Conservation (phyloP, 2,329 filamentous ascomycete species). For the Trichophyton benhamiae region DNA sequence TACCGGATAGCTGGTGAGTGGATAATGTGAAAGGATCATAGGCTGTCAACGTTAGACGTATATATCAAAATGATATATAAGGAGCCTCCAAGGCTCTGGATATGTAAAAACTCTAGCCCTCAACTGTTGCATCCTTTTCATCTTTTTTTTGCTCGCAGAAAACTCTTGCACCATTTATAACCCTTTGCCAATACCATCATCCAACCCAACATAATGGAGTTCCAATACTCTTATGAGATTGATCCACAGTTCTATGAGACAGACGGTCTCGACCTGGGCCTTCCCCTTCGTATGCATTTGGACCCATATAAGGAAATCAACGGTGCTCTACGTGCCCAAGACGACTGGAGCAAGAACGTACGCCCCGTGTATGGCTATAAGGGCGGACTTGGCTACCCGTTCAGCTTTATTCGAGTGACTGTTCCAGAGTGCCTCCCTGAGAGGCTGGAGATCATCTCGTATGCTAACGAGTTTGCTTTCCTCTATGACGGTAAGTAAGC, state of each 20-base stretch:
- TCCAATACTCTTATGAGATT: constrained; percentile 19
- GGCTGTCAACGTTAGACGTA: background rate
- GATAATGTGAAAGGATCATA: background rate
- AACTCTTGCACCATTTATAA: background rate
- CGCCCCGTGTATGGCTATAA: constrained; percentile 19
- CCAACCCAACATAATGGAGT: background rate
- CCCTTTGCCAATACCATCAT: background rate
- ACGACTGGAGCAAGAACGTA: constrained; percentile 27
- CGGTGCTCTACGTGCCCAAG: constrained; percentile 24
- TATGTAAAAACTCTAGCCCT: background rate
- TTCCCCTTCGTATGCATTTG: constrained; percentile 19
- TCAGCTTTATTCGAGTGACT: constrained; percentile 22
- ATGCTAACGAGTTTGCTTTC: constrained; percentile 33
- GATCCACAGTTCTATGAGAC: constrained; percentile 19
- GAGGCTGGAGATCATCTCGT: constrained; percentile 29
- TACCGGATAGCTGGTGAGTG: background rate
- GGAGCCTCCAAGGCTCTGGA: background rate
- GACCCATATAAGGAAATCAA: constrained; percentile 19
- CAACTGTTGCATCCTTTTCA: background rate
- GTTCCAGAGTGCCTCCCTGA: constrained; percentile 31
- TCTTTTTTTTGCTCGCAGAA: background rate
- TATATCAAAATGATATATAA: background rate
- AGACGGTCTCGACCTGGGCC: constrained; percentile 19
- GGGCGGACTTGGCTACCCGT: constrained; percentile 19
- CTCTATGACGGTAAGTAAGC: constrained; percentile 26